Evolutionary conservation across 176 grass and related monocot species (phyloP).

Genomic region (Oryza glumipatula): DNA sequence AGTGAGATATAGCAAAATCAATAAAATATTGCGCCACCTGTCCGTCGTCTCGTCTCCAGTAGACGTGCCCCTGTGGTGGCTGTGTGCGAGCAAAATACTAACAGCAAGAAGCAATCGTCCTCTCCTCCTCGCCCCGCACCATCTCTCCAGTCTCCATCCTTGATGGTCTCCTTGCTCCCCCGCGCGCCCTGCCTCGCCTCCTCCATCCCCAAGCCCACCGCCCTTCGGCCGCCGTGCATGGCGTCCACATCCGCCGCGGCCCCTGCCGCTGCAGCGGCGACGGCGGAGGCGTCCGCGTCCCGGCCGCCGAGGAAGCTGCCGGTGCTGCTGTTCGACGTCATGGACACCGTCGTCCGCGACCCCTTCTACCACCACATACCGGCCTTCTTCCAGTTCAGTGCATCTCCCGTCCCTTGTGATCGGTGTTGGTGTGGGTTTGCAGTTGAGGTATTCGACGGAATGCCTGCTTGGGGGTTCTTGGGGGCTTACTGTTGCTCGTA

Average conservation of each 20-base stretch:
- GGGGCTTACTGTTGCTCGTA: background rate
- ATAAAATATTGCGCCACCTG: too few relatives aligned
- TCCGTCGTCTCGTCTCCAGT: too few relatives aligned
- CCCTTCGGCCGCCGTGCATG: conserved; percentile 23
- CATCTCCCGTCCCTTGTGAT: background rate
- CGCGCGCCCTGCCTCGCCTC: conserved; percentile 43
- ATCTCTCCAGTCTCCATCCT: too few relatives aligned
- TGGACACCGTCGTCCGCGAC: conserved; percentile 93
- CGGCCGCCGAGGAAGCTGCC: conserved; percentile 55
- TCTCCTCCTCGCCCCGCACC: too few relatives aligned
- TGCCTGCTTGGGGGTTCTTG: background rate
- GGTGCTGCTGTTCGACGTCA: conserved; percentile 88
- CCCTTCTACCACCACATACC: conserved; percentile 93
- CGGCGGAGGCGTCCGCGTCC: too few relatives aligned
- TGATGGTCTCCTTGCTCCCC: conserved; percentile 51
- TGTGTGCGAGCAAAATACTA: too few relatives aligned
- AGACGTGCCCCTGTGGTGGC: too few relatives aligned
- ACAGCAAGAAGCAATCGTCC: too few relatives aligned
- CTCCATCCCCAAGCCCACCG: conserved; percentile 22
- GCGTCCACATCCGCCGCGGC: background rate
- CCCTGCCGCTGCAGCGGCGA: background rate
- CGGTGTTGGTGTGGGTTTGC: background rate
- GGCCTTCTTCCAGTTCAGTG: conserved; percentile 77
- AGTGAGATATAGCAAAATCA: too few relatives aligned
- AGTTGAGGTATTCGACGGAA: conserved; percentile 34